Evolutionary conservation across 192 early-diverging fungal species (phyloP).

Genomic region (Dissophora globulifera): DNA sequence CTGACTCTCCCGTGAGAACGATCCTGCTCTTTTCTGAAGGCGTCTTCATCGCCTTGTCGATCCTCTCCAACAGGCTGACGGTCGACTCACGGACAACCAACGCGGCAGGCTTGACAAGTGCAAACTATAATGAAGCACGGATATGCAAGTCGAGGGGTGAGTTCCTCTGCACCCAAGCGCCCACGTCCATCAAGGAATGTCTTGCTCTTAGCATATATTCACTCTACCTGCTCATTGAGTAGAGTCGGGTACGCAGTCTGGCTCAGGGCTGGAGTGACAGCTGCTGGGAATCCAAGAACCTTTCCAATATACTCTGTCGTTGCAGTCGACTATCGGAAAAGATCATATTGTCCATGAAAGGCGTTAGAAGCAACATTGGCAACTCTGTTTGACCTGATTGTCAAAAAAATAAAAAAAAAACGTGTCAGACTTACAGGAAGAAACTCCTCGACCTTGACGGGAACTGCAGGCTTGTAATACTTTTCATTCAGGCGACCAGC

Average conservation of each 20-base stretch:
- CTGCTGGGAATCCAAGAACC: slow-evolving; percentile 36
- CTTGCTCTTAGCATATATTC: no score
- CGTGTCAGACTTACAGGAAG: slow-evolving; percentile 32
- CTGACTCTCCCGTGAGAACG: slow-evolving; percentile 55
- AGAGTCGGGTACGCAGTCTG: slow-evolving; percentile 45
- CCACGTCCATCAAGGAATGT: no score
- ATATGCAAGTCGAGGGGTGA: no score
- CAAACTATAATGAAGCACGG: no score
- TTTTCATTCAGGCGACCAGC: slow-evolving; percentile 50
- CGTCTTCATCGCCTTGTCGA: slow-evolving; percentile 44
- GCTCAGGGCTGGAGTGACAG: slow-evolving; percentile 28
- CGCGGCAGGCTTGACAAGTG: slow-evolving; percentile 52
- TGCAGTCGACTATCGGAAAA: slow-evolving; percentile 27
- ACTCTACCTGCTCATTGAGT: slow-evolving; percentile 48
- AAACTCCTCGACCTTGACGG: slow-evolving; percentile 50
- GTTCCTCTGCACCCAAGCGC: no score
- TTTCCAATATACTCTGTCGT: slow-evolving; percentile 47
- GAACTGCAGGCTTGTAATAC: slow-evolving; percentile 38
- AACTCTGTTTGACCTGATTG: no score
- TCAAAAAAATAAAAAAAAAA: no score
- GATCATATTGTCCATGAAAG: neutral
- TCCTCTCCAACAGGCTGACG: slow-evolving; percentile 46
- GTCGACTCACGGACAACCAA: slow-evolving; percentile 56
- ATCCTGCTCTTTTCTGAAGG: slow-evolving; percentile 51
- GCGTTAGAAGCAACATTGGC: no score